Conservation (phyloP, 805 yeast species). For the Lipomyces orientalis region DNA sequence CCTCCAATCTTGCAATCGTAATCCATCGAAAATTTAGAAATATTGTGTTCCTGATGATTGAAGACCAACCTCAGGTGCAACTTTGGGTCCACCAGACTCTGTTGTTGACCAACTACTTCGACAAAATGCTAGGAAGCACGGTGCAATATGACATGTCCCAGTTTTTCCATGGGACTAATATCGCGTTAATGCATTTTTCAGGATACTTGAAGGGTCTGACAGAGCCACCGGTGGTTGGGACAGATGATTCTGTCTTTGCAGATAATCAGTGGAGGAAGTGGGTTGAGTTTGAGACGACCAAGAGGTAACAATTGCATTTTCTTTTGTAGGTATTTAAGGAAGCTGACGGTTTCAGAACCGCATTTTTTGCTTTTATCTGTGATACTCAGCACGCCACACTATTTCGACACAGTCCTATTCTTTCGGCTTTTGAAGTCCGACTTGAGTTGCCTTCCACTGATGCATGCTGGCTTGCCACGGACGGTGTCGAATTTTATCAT, state of each 20-base stretch:
- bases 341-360: slow-evolving; percentile 42
- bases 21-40: slow-evolving; percentile 42
- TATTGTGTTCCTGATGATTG: slow-evolving; percentile 42
- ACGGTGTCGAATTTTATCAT: slow-evolving; percentile 32
- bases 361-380: slow-evolving; percentile 51
- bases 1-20: slow-evolving; percentile 40
- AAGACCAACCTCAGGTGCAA: slow-evolving; percentile 42
- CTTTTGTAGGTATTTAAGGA: neutral
- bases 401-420: slow-evolving; percentile 44
- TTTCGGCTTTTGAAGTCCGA: slow-evolving; percentile 53
- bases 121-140: slow-evolving; percentile 42
- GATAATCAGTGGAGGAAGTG: slow-evolving; percentile 52
- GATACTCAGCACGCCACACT: slow-evolving; percentile 52
- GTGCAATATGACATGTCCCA: slow-evolving; percentile 45
- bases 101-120: slow-evolving; percentile 42
- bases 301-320: slow-evolving; percentile 34
- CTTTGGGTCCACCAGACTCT: slow-evolving; percentile 44
- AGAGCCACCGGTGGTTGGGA: slow-evolving; percentile 37
- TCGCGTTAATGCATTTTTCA: slow-evolving; percentile 42
- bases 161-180: slow-evolving; percentile 44
- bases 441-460: slow-evolving; percentile 55
- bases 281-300: slow-evolving; percentile 54
- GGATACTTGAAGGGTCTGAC: slow-evolving; percentile 42
- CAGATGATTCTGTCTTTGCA: slow-evolving; percentile 27
- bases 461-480: slow-evolving; percentile 51